Conservation (phyloP, 2,329 filamentous ascomycete genomes). For the Exophiala mesophila region DNA sequence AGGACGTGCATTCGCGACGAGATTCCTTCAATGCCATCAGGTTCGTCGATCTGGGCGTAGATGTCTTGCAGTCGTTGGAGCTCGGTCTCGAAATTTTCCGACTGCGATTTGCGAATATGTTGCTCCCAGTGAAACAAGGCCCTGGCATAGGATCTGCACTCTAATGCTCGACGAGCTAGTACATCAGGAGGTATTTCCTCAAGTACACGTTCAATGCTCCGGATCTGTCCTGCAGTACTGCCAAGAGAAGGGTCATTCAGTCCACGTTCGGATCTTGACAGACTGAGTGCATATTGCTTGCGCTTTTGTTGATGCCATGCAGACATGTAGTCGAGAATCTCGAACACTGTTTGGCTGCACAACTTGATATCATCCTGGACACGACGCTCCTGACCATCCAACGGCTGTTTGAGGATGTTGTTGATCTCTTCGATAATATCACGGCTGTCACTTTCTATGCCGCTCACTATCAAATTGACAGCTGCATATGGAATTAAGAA, state of each 20-base stretch:
- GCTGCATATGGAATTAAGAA: conserved; percentile 86
- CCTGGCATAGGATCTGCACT: conserved; percentile 87
- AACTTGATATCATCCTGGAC: conserved; percentile 72
- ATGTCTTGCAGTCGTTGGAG: conserved; percentile 82
- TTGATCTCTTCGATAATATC: conserved; percentile 70
- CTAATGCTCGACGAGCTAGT: conserved; percentile 79
- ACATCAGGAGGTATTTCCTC: conserved; percentile 63
- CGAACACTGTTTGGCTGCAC: conserved; percentile 90
- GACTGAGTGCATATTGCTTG: conserved; percentile 33
- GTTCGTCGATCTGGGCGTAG: conserved; percentile 96
- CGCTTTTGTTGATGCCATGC: conserved; percentile 81
- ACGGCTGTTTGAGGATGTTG: conserved; percentile 63
- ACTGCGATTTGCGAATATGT: conserved; percentile 59
- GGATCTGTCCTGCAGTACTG: conserved; percentile 39
- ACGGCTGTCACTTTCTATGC: conserved; percentile 56
- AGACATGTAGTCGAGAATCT: conserved; percentile 84
- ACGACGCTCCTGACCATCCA: conserved; percentile 47
- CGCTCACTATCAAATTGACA: conserved; percentile 74
- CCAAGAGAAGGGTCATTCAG: conserved; percentile 15
- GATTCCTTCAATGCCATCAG: conserved; percentile 91
- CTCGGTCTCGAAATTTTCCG: conserved; percentile 52
- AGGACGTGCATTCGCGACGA: conserved; percentile 79
- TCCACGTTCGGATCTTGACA: conserved; percentile 19
- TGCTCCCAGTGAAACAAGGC: conserved; percentile 94
- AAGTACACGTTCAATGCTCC: conserved; percentile 68